phyloP scores from a whole-genome alignment of 768 basidiomycete species.

The Russula vinacea region DNA sequence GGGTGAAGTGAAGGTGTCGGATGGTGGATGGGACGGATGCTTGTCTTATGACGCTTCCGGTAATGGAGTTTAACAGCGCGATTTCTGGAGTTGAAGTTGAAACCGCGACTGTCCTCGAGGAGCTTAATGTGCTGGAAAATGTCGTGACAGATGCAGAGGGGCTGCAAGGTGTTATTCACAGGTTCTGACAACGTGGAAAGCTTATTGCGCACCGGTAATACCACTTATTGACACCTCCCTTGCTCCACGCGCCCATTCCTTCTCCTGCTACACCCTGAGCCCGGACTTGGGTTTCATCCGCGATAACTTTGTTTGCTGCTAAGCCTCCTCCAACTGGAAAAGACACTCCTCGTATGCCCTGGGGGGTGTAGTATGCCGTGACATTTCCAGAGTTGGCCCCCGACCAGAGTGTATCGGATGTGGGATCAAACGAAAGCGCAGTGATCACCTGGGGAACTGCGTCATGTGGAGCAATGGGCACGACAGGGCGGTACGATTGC shows the following conservation, averaged over 20 bases:
- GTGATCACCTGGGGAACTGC: conserved; percentile 53
- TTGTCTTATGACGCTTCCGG: conserved; percentile 61
- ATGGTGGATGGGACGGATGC: conserved; percentile 54
- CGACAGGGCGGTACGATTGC: conserved; percentile 30
- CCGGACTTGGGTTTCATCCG: conserved; percentile 76
- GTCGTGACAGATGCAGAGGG: conserved; percentile 39
- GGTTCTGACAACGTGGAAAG: conserved; percentile 41
- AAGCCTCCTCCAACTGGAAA: conserved; percentile 69
- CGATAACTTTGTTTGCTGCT: conserved; percentile 68
- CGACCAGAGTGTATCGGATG: conserved; percentile 86
- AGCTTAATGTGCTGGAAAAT: conserved; percentile 47
- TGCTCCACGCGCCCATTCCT: conserved; percentile 76
- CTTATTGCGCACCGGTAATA: conserved; percentile 59
- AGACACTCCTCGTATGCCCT: conserved; percentile 63
- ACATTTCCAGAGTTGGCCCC: conserved; percentile 72
- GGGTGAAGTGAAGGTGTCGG: conserved; percentile 63
- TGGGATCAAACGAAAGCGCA: conserved; percentile 84
- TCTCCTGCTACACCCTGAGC: conserved; percentile 57
- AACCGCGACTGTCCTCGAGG: conserved; percentile 56
- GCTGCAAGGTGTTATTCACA: conserved; percentile 36
- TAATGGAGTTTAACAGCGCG: conserved; percentile 67
- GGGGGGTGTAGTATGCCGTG: conserved; percentile 60
- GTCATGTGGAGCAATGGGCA: conserved; percentile 32
- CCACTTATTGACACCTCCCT: conserved; percentile 86
- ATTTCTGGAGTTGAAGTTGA: conserved; percentile 61